Evolutionary conservation across 768 basidiomycete genomes (phyloP), one percentile per base, ranked within the genome.

Genomic region (Rhodotorula graminis): DNA sequence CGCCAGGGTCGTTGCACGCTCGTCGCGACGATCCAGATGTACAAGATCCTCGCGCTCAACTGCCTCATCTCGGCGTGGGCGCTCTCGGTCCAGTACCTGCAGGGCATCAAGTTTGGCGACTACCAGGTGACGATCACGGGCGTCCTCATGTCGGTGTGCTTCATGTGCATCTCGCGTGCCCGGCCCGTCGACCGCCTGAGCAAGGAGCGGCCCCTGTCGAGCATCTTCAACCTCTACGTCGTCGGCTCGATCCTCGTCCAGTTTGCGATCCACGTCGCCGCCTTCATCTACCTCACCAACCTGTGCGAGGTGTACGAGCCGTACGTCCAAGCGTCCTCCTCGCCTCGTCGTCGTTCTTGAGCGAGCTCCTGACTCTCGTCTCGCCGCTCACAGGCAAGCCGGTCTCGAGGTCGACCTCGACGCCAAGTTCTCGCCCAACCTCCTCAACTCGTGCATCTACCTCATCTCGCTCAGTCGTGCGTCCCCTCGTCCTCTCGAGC

Each of bases 61-160:
- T 98, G 96, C 79, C 84, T 99, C 55, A 99, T 98, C 82, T 95
- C 94, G 7, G 96, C 96, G n/a, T 98, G 95, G 83, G 94, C 92
- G 80, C 84, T 98, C 72, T 93, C 91, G 76, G 96, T 98, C 44
- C 94, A 95, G 81, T 97, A 99, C 79, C 85, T 99, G 4, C 95
- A 98, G 75, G 96, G 96, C 29, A 97, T 99, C 85, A 98, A 98
- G 82, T 97, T 94, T 81, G 96, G 96, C 23, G 96, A 99, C 80
- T 99, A 99, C 80, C 95, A 99, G 80, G 90, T 96, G 47, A 97
- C 95, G 3, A 88, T 99, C 71, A 96, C 91, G 1, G 96, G 96
- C 31, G 89, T 92, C 85, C 84, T 98, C 79, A 96, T 99, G 93
- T 93, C 91, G 42, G 91, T 98, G 42, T 99, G 95, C 81, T 99